Conservation (phyloP, 345 rosid genomes). For the Lepidium africanum region DNA sequence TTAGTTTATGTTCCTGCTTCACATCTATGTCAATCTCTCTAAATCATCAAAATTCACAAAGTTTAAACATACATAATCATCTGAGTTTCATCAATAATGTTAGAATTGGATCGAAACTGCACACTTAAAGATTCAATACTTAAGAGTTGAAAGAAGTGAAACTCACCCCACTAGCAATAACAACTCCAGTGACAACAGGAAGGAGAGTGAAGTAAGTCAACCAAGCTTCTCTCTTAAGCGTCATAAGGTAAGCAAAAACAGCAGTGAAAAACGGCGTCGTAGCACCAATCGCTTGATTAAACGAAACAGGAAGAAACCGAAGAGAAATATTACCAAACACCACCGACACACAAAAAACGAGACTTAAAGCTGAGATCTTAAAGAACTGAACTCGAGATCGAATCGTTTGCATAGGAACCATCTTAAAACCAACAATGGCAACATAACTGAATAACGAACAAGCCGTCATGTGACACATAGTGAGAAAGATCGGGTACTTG, state of each 20-base stretch:
- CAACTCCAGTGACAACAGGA: slow-evolving; percentile 93
- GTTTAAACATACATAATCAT: not conserved
- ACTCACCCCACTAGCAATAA: slow-evolving; percentile 97
- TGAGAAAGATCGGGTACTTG: slow-evolving; percentile 96
- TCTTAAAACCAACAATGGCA: slow-evolving; percentile 92
- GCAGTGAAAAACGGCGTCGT: slow-evolving; percentile 99
- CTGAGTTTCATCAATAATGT: not conserved
- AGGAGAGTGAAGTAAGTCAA: slow-evolving; percentile 78
- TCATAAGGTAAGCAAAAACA: slow-evolving; percentile 86
- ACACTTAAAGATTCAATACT: not conserved
- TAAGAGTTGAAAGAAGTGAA: not conserved
- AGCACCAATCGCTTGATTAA: slow-evolving; percentile 94
- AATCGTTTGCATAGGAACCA: slow-evolving; percentile 98
- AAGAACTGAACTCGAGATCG: slow-evolving; percentile 81
- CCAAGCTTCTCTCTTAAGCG: slow-evolving; percentile 91
- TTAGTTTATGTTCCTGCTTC: not conserved
- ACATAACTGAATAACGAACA: slow-evolving; percentile 87
- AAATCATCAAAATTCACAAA: not conserved
- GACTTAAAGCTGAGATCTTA: slow-evolving; percentile 82
- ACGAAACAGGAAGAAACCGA: slow-evolving; percentile 78
- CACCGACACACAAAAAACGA: slow-evolving; percentile 93
- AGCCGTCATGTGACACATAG: slow-evolving; percentile 99
- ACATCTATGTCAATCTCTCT: not conserved
- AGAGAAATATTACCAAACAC: slow-evolving; percentile 88
- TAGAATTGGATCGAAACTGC: not conserved